Conservation (phyloP, 768 basidiomycete genomes). For the Mycena haematopus region DNA sequence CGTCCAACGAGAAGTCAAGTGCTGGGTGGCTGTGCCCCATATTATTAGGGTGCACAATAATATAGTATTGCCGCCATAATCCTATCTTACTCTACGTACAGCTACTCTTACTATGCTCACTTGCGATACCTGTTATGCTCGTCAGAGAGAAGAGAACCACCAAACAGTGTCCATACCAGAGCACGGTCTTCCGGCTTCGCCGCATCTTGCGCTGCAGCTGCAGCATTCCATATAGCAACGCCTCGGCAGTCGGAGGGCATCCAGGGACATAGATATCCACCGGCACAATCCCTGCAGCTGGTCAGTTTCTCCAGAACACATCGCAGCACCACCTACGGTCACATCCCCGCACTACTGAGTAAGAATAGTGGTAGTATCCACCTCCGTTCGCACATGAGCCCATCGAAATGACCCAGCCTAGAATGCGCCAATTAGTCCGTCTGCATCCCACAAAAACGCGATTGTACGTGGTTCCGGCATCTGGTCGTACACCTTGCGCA, state of each 20-base stretch:
- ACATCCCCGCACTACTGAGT: constrained; percentile 97
- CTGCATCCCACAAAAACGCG: constrained; percentile 3
- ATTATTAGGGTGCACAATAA: not conserved
- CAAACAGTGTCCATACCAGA: constrained; percentile 65
- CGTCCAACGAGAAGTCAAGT: no score
- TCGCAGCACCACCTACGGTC: constrained; percentile 68
- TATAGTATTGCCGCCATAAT: no score
- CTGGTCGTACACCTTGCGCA: constrained; percentile 96
- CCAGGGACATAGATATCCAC: constrained; percentile 99
- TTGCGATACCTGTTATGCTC: constrained; percentile 59
- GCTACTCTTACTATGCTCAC: constrained; percentile 37
- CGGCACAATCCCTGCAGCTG: constrained; percentile 82
- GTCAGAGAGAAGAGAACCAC: constrained; percentile 7
- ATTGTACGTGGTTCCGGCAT: constrained; percentile 95
- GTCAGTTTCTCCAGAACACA: constrained; percentile 23
- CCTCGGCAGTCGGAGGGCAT: constrained; percentile 95
- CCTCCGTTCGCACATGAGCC: constrained; percentile 99
- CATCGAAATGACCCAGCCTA: constrained; percentile 99
- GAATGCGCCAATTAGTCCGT: constrained; percentile 17
- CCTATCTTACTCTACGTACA: constrained; percentile 28
- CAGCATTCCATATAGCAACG: constrained; percentile 94
- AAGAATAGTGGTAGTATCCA: constrained; percentile 97
- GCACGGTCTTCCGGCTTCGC: constrained; percentile 80
- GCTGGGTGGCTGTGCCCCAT: not conserved
- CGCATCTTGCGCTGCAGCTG: constrained; percentile 98